phyloP scores from a whole-genome alignment of 257 asterid species.

The Solanum rostratum region DNA sequence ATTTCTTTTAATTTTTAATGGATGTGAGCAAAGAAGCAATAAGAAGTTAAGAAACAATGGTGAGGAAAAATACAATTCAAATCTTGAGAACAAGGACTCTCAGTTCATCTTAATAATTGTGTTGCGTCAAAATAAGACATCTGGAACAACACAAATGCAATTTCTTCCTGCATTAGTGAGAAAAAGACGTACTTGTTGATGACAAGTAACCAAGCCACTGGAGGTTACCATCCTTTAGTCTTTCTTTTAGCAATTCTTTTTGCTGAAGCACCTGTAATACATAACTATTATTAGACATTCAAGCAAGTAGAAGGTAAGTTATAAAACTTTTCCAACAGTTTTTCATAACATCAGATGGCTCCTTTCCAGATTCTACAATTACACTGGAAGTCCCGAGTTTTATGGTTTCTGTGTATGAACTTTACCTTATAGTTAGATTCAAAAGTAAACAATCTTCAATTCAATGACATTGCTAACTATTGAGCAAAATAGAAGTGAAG shows the following conservation, averaged over 20 bases:
- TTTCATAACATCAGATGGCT: background rate
- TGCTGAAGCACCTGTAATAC: slow-evolving; percentile 45
- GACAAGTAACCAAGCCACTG: slow-evolving; percentile 77
- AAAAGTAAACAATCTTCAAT: background rate
- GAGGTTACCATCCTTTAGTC: slow-evolving; percentile 50
- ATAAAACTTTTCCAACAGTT: background rate
- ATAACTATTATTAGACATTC: slow-evolving; percentile 3
- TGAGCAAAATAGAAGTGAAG: background rate
- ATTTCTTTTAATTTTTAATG: background rate
- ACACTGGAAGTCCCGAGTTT: background rate
- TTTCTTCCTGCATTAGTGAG: background rate
- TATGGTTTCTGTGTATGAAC: background rate
- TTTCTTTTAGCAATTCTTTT: slow-evolving; percentile 27
- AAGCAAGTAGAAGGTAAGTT: background rate
- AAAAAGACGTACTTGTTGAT: slow-evolving; percentile 54
- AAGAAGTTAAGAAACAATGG: background rate
- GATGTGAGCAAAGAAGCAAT: background rate
- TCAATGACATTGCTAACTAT: background rate
- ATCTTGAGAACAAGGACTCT: background rate
- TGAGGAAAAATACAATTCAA: too few species aligned
- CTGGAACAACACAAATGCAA: background rate
- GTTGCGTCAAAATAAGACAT: background rate
- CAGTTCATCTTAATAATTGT: background rate
- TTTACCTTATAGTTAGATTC: background rate
- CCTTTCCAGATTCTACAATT: background rate